These are phyloP conservation scores for Penicillium psychrosexuale DNA, from an alignment of 2,329 filamentous ascomycete genomes.

Conservation along the genomic window DNA sequence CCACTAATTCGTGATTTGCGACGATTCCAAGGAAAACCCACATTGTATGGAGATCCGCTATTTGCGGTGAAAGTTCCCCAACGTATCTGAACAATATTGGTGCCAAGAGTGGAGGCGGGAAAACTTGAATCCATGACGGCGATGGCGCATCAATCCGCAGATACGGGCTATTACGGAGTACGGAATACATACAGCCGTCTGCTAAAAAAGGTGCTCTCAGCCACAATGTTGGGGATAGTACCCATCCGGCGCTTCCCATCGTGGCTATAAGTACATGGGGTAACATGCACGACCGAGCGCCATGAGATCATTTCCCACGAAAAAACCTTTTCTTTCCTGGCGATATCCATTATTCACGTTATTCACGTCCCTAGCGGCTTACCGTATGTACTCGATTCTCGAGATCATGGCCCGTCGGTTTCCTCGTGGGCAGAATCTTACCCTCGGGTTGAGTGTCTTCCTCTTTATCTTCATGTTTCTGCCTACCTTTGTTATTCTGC, in stretches of 20 bases:
- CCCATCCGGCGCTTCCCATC: conserved; percentile 5
- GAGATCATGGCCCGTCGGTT: conserved; percentile 31
- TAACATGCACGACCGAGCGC: not conserved
- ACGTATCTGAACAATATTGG: not conserved
- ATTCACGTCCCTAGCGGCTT: not conserved
- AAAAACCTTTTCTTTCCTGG: not conserved
- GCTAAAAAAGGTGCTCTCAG: not conserved
- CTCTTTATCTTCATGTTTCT: conserved; percentile 37
- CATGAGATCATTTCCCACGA: not conserved
- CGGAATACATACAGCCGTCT: too few species aligned
- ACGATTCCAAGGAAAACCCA: not conserved
- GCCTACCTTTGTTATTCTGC: conserved; percentile 32
- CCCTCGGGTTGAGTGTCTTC: conserved; percentile 31
- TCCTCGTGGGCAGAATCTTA: conserved; percentile 26
- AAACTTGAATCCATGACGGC: not conserved
- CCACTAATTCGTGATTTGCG: not conserved
- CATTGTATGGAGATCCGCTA: not conserved
- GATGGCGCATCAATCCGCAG: not conserved
- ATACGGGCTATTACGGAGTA: too few species aligned
- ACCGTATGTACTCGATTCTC: conserved; percentile 18
- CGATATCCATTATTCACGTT: too few species aligned
- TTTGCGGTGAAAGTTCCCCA: not conserved
- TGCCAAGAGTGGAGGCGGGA: conserved; percentile 9
- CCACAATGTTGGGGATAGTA: not conserved
- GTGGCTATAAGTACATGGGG: not conserved